Conservation (phyloP, 768 basidiomycete species). For the Podaxis sp. region DNA sequence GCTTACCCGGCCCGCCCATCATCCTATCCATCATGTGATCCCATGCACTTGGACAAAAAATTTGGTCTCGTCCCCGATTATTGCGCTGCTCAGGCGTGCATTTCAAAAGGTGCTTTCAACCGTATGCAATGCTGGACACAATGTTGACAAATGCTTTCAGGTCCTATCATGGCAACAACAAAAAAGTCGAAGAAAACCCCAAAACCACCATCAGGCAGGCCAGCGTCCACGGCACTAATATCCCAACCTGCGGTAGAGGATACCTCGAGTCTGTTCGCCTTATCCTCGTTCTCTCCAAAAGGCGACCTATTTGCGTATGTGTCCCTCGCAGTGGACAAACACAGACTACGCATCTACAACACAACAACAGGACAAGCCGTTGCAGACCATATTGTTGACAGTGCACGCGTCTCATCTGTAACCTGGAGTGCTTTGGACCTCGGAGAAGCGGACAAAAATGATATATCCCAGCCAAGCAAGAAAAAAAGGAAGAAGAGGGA, state of each 20-base stretch:
- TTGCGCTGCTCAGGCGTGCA: neutral
- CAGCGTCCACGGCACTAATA: slow-evolving; percentile 52
- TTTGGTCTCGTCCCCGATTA: slow-evolving; percentile 3
- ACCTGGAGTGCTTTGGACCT: slow-evolving; percentile 48
- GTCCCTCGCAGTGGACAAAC: slow-evolving; percentile 70
- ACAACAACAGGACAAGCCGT: slow-evolving; percentile 52
- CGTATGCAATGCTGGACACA: neutral
- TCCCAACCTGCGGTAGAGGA: slow-evolving; percentile 57
- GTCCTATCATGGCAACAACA: slow-evolving; percentile 38
- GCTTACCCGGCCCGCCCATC: slow-evolving; percentile 5
- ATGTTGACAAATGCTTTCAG: slow-evolving; percentile 4
- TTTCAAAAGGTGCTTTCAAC: slow-evolving; percentile 3
- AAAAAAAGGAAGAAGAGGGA: slow-evolving; percentile 56
- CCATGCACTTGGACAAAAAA: slow-evolving; percentile 7
- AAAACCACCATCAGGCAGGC: slow-evolving; percentile 54
- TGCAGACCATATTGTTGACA: slow-evolving; percentile 58
- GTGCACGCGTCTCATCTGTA: slow-evolving; percentile 53
- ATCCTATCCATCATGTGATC: slow-evolving; percentile 5
- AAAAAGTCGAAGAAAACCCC: slow-evolving; percentile 54
- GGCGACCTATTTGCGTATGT: slow-evolving; percentile 59
- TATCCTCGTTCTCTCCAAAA: slow-evolving; percentile 61
- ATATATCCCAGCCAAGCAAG: slow-evolving; percentile 41
- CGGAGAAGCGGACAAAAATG: slow-evolving; percentile 16
- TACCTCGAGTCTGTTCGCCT: slow-evolving; percentile 37
- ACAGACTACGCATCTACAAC: slow-evolving; percentile 66